Percentiles rank a stretch among this genome's conserved stretches.
phyloP scores from a whole-genome alignment of 805 yeast genomes.

The Candida multigemmis region DNA sequence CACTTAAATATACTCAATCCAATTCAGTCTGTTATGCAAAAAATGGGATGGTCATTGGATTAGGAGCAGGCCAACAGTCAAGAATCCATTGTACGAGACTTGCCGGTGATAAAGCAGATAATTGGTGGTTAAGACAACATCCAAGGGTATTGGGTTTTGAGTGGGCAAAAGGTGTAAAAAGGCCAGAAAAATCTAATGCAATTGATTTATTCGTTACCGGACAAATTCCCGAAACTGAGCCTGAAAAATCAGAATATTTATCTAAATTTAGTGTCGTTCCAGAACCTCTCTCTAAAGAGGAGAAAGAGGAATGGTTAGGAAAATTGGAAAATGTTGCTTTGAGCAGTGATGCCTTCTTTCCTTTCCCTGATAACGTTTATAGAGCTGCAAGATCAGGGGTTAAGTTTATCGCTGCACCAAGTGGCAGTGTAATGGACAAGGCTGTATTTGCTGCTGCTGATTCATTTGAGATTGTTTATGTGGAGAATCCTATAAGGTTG shows the following conservation, averaged over 20 bases:
- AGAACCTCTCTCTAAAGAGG: conserved; percentile 69
- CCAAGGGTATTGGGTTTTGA: conserved; percentile 86
- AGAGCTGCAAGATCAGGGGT: conserved; percentile 97
- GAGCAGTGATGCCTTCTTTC: conserved; percentile 98
- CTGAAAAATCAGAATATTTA: conserved; percentile 89
- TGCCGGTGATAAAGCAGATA: conserved; percentile 99
- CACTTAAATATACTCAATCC: conserved; percentile 95
- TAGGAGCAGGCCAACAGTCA: conserved; percentile 99
- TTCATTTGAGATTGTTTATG: conserved; percentile 80
- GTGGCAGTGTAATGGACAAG: conserved; percentile 96
- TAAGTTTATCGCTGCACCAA: conserved; percentile 91
- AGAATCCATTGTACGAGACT: conserved; percentile 98
- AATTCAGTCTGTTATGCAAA: conserved; percentile 98
- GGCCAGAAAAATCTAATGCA: conserved; percentile 98
- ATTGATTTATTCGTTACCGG: conserved; percentile 88
- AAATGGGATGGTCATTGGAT: conserved; percentile 98
- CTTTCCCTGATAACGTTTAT: conserved; percentile 98
- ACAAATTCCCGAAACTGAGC: conserved; percentile 86
- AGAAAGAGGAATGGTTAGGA: conserved; percentile 79
- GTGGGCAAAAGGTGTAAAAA: conserved; percentile 97
- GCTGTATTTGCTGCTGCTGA: conserved; percentile 96
- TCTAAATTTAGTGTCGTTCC: conserved; percentile 82
- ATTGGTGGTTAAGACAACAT: conserved; percentile 99
- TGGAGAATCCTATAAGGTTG: conserved; percentile 93
- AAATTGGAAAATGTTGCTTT: conserved; percentile 81